Percentiles rank a stretch among this genome's conserved stretches.
Conservation (phyloP, 495 filamentous ascomycete genomes). For the Neurospora sp. region DNA sequence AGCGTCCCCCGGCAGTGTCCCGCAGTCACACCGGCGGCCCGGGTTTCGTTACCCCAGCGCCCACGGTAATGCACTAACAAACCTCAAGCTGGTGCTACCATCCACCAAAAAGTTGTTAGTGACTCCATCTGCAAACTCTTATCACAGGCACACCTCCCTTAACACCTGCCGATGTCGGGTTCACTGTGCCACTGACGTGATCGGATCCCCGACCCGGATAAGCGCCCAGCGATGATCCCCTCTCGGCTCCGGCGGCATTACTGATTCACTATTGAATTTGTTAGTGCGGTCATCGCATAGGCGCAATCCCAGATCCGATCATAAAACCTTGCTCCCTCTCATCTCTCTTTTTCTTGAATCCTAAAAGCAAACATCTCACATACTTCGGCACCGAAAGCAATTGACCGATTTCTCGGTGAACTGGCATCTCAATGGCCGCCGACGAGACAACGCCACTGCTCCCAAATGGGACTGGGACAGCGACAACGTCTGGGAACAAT, state of each 20-base stretch:
- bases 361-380: neutral
- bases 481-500: neutral
- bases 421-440: neutral
- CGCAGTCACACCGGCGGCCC: neutral
- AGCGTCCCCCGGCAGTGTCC: neutral
- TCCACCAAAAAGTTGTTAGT: neutral
- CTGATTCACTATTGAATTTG: neutral
- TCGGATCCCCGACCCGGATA: neutral
- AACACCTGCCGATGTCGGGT: neutral
- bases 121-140: neutral
- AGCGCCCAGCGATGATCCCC: neutral
- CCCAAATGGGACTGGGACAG: neutral
- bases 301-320: neutral
- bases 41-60: neutral
- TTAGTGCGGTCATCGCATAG: neutral
- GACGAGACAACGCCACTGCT: conserved; percentile 2
- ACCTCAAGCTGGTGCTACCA: neutral
- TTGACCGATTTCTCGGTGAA: neutral
- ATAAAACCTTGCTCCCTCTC: neutral
- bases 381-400: neutral
- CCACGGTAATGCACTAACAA: neutral
- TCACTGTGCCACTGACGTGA: neutral
- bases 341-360: neutral
- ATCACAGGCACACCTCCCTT: neutral
- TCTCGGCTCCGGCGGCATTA: neutral